phyloP scores from a whole-genome alignment of 78 protist genomes.

The Isochrysis galbana region DNA sequence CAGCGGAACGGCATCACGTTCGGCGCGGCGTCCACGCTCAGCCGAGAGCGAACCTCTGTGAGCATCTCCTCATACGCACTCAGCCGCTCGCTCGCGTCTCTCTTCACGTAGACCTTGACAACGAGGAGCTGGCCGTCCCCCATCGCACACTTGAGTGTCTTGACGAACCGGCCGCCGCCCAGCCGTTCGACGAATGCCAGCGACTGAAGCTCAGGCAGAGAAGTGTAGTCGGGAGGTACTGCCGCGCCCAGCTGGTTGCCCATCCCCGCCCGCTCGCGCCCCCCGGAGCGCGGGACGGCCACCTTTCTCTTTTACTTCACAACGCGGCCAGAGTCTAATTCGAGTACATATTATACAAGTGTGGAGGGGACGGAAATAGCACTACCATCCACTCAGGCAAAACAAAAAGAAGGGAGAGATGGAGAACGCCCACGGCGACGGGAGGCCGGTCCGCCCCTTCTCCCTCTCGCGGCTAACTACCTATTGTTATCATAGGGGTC shows the following conservation, averaged over 20 bases:
- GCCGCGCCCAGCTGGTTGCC: background rate
- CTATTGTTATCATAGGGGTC: too few species aligned
- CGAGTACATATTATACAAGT: too few species aligned
- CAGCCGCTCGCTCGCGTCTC: constrained; percentile 36
- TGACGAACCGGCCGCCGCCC: constrained; percentile 49
- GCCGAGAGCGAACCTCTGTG: background rate
- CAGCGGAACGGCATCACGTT: constrained; percentile 76
- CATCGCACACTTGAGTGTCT: background rate
- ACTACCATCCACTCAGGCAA: too few species aligned
- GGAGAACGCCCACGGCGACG: too few species aligned
- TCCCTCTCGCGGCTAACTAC: too few species aligned
- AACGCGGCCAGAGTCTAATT: too few species aligned
- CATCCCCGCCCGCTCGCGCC: too few species aligned
- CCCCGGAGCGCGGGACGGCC: too few species aligned
- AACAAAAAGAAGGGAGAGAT: too few species aligned
- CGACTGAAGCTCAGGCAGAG: background rate
- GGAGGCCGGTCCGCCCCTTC: too few species aligned
- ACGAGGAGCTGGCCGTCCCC: constrained; percentile 61
- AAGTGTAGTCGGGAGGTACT: background rate
- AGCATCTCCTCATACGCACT: constrained; percentile 34
- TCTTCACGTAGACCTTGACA: constrained; percentile 76
- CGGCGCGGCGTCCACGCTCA: background rate
- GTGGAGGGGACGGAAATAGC: too few species aligned
- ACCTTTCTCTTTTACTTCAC: too few species aligned
- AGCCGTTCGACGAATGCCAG: constrained; percentile 3